Conservation (phyloP, 2,329 filamentous ascomycete genomes). For the Colletotrichum sp. region DNA sequence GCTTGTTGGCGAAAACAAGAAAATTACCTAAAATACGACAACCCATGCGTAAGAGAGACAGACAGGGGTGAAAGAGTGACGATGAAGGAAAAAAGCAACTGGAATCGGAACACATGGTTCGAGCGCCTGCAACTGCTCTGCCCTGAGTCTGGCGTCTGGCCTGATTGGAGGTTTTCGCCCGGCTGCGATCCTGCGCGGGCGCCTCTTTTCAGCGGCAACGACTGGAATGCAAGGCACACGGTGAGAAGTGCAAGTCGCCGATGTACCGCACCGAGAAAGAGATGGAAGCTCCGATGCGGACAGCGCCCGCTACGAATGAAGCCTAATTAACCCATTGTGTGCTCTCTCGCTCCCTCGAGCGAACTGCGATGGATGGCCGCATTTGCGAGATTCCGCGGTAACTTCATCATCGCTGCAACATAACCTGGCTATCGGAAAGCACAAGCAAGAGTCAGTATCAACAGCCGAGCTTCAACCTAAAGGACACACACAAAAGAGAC, state of each 20-base stretch:
- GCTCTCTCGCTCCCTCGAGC: neutral
- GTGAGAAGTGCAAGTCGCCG: neutral
- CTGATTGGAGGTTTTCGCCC: neutral
- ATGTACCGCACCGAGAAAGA: neutral
- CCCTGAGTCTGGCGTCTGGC: neutral
- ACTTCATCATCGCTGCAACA: neutral
- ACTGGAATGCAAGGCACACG: neutral
- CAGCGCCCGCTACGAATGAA: neutral
- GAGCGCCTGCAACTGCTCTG: constrained; percentile 16
- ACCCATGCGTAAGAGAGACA: neutral
- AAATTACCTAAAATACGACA: neutral
- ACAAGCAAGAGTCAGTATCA: neutral
- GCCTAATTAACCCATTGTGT: neutral
- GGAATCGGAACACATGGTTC: constrained; percentile 14
- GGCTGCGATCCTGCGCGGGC: neutral
- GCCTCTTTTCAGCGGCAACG: neutral
- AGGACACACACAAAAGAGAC: neutral
- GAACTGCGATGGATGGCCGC: neutral
- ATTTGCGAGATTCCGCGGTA: neutral
- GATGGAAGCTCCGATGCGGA: neutral
- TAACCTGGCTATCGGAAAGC: neutral
- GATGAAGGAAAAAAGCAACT: neutral
- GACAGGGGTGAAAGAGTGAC: neutral
- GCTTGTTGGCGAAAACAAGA: neutral
- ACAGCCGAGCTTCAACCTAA: neutral